phyloP scores from a whole-genome alignment of 2,329 filamentous ascomycete genomes.

The Blastomyces parvus region DNA sequence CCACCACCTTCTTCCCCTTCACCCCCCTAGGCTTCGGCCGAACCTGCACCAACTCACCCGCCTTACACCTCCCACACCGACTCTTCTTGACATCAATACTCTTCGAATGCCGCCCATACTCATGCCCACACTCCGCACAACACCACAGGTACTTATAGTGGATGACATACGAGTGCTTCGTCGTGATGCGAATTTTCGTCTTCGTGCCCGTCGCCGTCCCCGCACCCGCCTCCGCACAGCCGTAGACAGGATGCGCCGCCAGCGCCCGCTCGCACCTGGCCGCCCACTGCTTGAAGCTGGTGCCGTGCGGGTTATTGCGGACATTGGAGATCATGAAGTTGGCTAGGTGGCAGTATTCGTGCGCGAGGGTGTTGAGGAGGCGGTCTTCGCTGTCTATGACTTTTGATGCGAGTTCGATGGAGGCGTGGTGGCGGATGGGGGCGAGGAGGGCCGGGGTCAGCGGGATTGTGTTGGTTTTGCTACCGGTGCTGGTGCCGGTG shows the following conservation, averaged over 20 bases:
- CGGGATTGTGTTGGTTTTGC: not conserved
- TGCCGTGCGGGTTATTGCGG: slow-evolving; percentile 68
- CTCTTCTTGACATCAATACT: slow-evolving; percentile 66
- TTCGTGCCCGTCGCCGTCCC: not conserved
- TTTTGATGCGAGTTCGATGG: slow-evolving; percentile 81
- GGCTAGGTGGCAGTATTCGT: slow-evolving; percentile 91
- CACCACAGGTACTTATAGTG: slow-evolving; percentile 88
- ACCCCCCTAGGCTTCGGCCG: slow-evolving; percentile 60
- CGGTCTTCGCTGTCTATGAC: slow-evolving; percentile 70
- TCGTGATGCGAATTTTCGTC: slow-evolving; percentile 50
- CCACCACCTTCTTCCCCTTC: slow-evolving; percentile 8
- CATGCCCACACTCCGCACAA: slow-evolving; percentile 57
- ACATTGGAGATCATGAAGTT: slow-evolving; percentile 80
- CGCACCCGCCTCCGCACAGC: slow-evolving; percentile 48
- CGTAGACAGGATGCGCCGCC: slow-evolving; percentile 43
- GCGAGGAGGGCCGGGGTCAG: slow-evolving; percentile 14
- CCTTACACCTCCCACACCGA: slow-evolving; percentile 67
- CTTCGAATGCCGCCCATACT: slow-evolving; percentile 76
- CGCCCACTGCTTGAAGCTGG: slow-evolving; percentile 69
- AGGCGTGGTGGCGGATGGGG: slow-evolving; percentile 49
- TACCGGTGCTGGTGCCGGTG: not conserved
- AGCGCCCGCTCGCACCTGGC: slow-evolving; percentile 31
- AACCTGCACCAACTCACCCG: slow-evolving; percentile 57
- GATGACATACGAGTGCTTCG: slow-evolving; percentile 81
- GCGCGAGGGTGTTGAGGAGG: slow-evolving; percentile 82